phyloP scores from a whole-genome alignment of 108 stramenopile genomes.

The Fistulifera pelliculosa region DNA sequence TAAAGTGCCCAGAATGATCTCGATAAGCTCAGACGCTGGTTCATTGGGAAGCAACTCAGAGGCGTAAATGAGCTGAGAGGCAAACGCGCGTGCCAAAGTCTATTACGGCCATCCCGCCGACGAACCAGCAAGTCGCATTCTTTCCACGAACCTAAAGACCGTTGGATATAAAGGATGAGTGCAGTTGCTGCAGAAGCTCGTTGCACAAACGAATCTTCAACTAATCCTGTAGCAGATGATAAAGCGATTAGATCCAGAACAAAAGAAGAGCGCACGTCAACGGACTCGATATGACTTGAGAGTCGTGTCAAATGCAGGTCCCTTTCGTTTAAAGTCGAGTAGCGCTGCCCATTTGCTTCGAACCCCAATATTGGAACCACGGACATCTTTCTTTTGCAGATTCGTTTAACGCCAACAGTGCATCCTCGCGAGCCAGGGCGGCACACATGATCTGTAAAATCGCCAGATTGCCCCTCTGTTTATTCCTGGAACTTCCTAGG shows the following conservation, averaged over 20 bases:
- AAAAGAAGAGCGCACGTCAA: too few relatives aligned
- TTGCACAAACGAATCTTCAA: too few relatives aligned
- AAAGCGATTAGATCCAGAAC: too few relatives aligned
- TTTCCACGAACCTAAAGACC: too few relatives aligned
- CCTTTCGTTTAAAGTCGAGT: conserved; percentile 9
- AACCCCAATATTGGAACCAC: conserved; percentile 30
- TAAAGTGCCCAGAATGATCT: conserved; percentile 17
- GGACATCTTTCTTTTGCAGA: conserved; percentile 15
- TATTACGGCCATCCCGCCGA: too few relatives aligned
- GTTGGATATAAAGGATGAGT: too few relatives aligned
- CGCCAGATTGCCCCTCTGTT: conserved; percentile 28
- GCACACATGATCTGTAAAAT: conserved; percentile 61
- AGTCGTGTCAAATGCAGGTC: conserved; percentile 22
- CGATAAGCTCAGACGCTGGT: conserved; percentile 5
- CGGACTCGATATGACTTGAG: conserved; percentile 2
- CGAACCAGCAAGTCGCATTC: too few relatives aligned
- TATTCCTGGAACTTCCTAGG: conserved; percentile 46
- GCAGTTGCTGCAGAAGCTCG: too few relatives aligned
- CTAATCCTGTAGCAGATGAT: too few relatives aligned
- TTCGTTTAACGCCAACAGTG: conserved; percentile 30
- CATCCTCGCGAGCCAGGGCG: conserved; percentile 51
- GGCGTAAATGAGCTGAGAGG: conserved; percentile 11
- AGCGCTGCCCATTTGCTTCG: neutral
- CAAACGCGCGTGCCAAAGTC: neutral
- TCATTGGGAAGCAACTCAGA: conserved; percentile 2